A percentile compares a stretch with the other conserved stretches of the same genome.
These are phyloP conservation scores for Colletotrichum euphorbiae DNA, from an alignment of 2,329 filamentous ascomycete species.

Conservation along the genomic window DNA sequence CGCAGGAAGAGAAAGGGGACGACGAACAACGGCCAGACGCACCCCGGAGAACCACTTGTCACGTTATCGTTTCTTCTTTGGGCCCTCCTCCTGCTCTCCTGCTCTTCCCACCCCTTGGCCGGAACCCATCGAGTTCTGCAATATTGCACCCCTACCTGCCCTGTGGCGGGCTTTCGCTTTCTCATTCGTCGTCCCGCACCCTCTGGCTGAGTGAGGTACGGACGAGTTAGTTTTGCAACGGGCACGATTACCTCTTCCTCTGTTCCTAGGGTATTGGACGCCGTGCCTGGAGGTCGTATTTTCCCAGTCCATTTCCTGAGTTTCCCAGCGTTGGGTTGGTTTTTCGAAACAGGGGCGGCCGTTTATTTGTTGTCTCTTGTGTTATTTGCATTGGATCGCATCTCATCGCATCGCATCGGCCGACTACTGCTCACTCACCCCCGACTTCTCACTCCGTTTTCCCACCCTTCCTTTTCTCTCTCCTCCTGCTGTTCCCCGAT, in stretches of 20 bases:
- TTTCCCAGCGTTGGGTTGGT: background rate
- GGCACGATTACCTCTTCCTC: background rate
- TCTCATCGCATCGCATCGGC: background rate
- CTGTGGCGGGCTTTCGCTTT: background rate
- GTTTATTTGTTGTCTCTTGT: slow-evolving; percentile 20
- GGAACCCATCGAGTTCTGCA: slow-evolving; percentile 32
- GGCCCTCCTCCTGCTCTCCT: background rate
- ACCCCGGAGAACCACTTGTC: slow-evolving; percentile 37
- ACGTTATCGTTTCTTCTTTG: slow-evolving; percentile 21
- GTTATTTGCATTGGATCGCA: slow-evolving; percentile 9
- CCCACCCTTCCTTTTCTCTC: slow-evolving; percentile 4
- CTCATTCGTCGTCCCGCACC: slow-evolving; percentile 15
- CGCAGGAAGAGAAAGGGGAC: slow-evolving; percentile 16
- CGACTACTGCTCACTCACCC: background rate
- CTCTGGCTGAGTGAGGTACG: slow-evolving; percentile 25
- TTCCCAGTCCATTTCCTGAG: background rate
- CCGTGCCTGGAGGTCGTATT: background rate
- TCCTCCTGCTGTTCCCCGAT: background rate
- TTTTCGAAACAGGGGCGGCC: background rate
- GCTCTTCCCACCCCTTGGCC: background rate
- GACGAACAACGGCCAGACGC: slow-evolving; percentile 14
- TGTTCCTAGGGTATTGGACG: too few species aligned
- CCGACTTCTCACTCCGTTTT: background rate
- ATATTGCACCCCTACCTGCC: slow-evolving; percentile 5
- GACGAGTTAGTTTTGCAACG: background rate